Base-by-base conservation (phyloP, 805 yeast genomes). In the Priceomyces melissophilus region DNA sequence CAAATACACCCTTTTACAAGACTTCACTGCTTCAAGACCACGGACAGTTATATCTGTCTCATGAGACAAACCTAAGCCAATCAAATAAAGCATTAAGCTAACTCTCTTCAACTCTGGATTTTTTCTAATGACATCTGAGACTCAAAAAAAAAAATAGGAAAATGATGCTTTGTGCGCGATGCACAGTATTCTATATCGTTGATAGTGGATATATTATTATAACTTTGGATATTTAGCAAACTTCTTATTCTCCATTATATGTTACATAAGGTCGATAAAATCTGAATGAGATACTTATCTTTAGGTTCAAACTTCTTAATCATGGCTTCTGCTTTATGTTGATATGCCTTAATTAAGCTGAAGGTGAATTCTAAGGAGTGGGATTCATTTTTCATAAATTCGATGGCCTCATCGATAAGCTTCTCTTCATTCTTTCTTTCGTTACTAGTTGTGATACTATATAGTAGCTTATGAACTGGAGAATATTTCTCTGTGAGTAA, bases 11-110 rank as follows among this genome's bases (percentile, higher is more conserved):
- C 96, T 73, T 55, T 84, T 81, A 66, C 97, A 89, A 60, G 74
- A 77, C 54, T 76, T 83, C 41, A 93, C 89, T 3, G 83, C 78
- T 55, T 91, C 89, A 23, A 93, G 72, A 1, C 99, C 99, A 53
- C 97, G 82, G 11, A 91, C 96, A 1, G 98, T 90, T 56, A 91
- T 89, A 59, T 91, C 99, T 11, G 82, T 70, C 50, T 81, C 93
- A 56, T 89, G 82, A 3, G 96, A 87, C 35, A 91, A 76, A 3
- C 99, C 99, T 41, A 91, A 71, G 10, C 99, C 99, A 43, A 91
- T 80, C 46, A 91, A 75, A 60, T 91, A 93, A 35, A 91, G 71
- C 98, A 93, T 91, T 39, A 15, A 30, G 10, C 15, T n/a, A 27
- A n/a, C 4, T 29, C 15, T 16, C 23, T n/a, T 20, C 16, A 16